A percentile compares a stretch with the other conserved stretches of the same genome.
Conservation (phyloP, 805 yeast species). For the Candida maesae region DNA sequence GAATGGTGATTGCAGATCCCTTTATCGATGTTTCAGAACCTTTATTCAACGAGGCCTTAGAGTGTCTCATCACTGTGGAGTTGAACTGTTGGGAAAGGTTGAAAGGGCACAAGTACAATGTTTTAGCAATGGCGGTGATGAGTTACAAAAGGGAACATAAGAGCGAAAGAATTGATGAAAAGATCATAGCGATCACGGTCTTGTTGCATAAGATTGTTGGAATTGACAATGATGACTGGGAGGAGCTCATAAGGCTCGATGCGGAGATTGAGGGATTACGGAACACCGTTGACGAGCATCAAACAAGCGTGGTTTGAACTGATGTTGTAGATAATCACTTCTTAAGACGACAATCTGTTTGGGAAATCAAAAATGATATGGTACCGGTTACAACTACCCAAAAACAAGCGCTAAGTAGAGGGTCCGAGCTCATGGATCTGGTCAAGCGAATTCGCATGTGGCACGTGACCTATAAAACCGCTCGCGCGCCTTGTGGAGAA, state of each 20-base stretch:
- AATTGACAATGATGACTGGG: slow-evolving; percentile 8
- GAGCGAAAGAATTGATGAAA: slow-evolving; percentile 1
- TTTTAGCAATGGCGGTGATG: slow-evolving; percentile 21
- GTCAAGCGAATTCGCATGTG: too few relatives aligned
- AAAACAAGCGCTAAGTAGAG: too few relatives aligned
- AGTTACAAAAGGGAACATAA: slow-evolving; percentile 11
- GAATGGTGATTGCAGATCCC: slow-evolving; percentile 22
- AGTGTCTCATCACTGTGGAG: slow-evolving; percentile 14
- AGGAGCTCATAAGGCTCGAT: slow-evolving; percentile 1
- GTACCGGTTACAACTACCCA: too few relatives aligned
- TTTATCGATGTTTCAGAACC: slow-evolving; percentile 17
- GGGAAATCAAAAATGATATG: too few relatives aligned
- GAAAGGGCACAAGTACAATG: slow-evolving; percentile 17
- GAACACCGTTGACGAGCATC: not conserved
- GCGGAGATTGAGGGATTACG: not conserved
- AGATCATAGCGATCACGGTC: slow-evolving; percentile 2
- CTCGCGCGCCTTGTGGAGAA: too few relatives aligned
- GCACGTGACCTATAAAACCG: too few relatives aligned
- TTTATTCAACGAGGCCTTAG: slow-evolving; percentile 11
- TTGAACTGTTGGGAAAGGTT: slow-evolving; percentile 25
- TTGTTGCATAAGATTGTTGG: slow-evolving; percentile 10
- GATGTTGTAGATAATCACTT: too few relatives aligned
- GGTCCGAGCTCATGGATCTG: too few relatives aligned
- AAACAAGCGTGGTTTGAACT: too few relatives aligned
- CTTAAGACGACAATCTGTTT: too few relatives aligned